Evolutionary conservation across 805 yeast species (phyloP).

Genomic region (Blastobotrys peoriensis): DNA sequence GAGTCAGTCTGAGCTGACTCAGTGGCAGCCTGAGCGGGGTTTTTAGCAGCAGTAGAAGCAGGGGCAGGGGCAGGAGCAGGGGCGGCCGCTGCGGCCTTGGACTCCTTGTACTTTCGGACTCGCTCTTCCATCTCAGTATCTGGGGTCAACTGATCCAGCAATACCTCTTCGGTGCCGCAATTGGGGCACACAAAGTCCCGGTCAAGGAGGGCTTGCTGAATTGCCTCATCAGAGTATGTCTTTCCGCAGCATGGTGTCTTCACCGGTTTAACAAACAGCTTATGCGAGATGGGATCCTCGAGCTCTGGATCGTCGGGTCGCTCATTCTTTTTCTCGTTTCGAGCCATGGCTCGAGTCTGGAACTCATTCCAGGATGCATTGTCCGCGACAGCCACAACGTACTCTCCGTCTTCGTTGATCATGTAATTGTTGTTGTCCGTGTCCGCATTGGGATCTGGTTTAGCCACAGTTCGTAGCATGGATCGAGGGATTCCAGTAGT

Average conservation of each 20-base stretch:
- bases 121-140: constrained; percentile 55
- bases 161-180: constrained; percentile 68
- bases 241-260: constrained; percentile 74
- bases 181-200: constrained; percentile 88
- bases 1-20: neutral
- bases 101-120: constrained; percentile 40
- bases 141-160: constrained; percentile 61
- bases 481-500: constrained; percentile 98
- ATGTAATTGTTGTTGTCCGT: constrained; percentile 61
- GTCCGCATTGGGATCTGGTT: constrained; percentile 37
- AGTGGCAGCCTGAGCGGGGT: neutral
- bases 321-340: constrained; percentile 29
- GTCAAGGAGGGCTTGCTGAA: constrained; percentile 65
- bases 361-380: constrained; percentile 81
- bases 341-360: constrained; percentile 56
- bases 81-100: neutral
- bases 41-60: neutral
- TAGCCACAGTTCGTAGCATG: constrained; percentile 78
- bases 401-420: constrained; percentile 92
- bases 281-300: constrained; percentile 64
- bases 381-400: constrained; percentile 94
- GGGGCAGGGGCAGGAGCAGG: neutral
- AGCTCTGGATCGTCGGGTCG: constrained; percentile 55
- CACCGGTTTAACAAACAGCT: constrained; percentile 64
- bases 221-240: constrained; percentile 51